Percentiles rank a stretch among this genome's conserved stretches.
These are phyloP conservation scores for Pezicula carpinea DNA, from an alignment of 2,329 filamentous ascomycete genomes.

Conservation along the genomic window DNA sequence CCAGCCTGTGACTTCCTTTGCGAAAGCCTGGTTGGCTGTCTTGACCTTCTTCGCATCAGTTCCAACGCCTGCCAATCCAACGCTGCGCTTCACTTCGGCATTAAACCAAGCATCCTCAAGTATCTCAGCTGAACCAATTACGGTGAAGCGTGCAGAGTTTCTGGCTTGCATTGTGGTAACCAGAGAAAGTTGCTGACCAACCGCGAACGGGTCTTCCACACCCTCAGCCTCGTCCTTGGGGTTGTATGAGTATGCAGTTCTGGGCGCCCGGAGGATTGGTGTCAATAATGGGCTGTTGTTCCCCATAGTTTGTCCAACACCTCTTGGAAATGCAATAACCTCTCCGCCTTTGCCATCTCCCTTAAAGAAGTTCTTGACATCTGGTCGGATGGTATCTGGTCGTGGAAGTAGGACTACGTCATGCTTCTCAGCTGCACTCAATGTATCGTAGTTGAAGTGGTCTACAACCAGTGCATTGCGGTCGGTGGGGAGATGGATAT, in stretches of 20 bases:
- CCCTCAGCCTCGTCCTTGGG: slow-evolving; percentile 74
- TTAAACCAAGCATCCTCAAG: slow-evolving; percentile 87
- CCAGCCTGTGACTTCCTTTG: slow-evolving; percentile 84
- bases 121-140: slow-evolving; percentile 82
- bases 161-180: slow-evolving; percentile 86
- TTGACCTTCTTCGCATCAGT: slow-evolving; percentile 47
- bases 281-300: slow-evolving; percentile 69
- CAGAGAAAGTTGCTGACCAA: slow-evolving; percentile 76
- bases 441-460: slow-evolving; percentile 88
- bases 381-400: slow-evolving; percentile 60
- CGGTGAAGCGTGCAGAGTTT: slow-evolving; percentile 84
- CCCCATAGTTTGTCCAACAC: slow-evolving; percentile 78
- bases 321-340: slow-evolving; percentile 75
- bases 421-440: slow-evolving; percentile 75
- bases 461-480: slow-evolving; percentile 84
- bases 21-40: slow-evolving; percentile 80
- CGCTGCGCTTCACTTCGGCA: slow-evolving; percentile 58
- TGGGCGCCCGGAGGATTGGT: slow-evolving; percentile 76
- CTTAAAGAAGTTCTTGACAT: slow-evolving; percentile 73
- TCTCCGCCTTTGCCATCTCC: slow-evolving; percentile 46
- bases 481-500: slow-evolving; percentile 81
- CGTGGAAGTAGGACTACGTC: slow-evolving; percentile 78
- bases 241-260: slow-evolving; percentile 90
- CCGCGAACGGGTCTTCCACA: slow-evolving; percentile 79
- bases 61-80: slow-evolving; percentile 36